Evolutionary conservation across 225 moss, liverwort and hornwort genomes (phyloP), one percentile per base, ranked within the genome.

Genomic region (Pseudisothecium myosuroides): DNA sequence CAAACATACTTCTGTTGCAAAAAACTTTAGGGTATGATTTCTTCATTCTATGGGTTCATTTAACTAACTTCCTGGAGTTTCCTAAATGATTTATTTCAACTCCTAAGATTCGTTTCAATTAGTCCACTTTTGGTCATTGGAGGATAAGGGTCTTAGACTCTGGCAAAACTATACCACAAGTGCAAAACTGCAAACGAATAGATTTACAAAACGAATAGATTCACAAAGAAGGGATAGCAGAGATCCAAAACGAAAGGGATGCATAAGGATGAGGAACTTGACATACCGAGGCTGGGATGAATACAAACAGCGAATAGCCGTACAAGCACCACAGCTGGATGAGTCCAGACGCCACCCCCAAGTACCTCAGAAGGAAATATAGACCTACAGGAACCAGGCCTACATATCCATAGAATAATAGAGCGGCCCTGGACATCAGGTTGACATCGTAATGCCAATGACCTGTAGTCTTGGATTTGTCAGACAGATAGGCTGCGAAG

Each of bases 271-370:
- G 71, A 90, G 15, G 63, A 69, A 31, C 28, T 76, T 79, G 67
- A 84, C 95, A 88, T 93, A 96, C 96, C 84, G 97, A 97, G 61
- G 98, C 97, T 64, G 98, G 98, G 89, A 99, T 97, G 92, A 97
- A 99, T 81, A 96, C 91, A 82, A 99, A 99, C 27, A 99, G 92
- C 50, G 98, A 99, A 88, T 99, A 99, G 89, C 98, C 98, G 90
- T 99, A 99, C 71, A 99, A 95, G 92, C 97, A 99, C 98, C 97
- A 99, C 41, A 99, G 94, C 82, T 97, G 96, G 86, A 97, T 93
- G 80, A 99, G 95, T 59, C 96, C 96, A 75, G 96, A 94, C 54
- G 85, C 86, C 85, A 96, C 98, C 71, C 96, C 97, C 87, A 96
- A 89, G 90, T 99, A 99, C 90, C 90, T 94, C 29, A 99, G 93